Evolutionary conservation across 2,329 filamentous ascomycete species (phyloP).

Genomic region (Ceratocystis albifundus): DNA sequence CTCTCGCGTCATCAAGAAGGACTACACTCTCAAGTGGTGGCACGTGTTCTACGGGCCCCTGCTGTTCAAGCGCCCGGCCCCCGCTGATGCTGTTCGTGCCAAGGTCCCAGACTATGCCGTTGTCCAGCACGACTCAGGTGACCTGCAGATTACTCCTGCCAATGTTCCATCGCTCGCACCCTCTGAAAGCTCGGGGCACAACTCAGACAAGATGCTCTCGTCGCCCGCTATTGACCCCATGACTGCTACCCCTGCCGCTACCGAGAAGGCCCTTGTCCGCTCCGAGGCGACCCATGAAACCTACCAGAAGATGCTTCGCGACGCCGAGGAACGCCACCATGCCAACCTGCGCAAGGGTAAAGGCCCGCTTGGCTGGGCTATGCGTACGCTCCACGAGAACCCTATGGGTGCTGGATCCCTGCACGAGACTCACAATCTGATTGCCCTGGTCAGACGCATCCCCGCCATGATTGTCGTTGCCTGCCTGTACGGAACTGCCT

Average conservation of each 20-base stretch:
- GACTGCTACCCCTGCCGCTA: conserved; percentile 23
- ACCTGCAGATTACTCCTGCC: conserved; percentile 28
- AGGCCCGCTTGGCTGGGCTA: conserved; percentile 70
- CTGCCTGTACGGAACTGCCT: conserved; percentile 62
- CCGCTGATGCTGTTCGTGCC: conserved; percentile 42
- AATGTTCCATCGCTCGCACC: conserved; percentile 27
- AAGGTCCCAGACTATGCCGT: conserved; percentile 66
- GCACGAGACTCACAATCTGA: conserved; percentile 63
- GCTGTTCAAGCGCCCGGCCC: conserved; percentile 48
- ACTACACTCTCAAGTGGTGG: conserved; percentile 52
- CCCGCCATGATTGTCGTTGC: conserved; percentile 55
- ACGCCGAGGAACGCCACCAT: conserved; percentile 48
- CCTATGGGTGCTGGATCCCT: conserved; percentile 60
- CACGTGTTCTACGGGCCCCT: conserved; percentile 51
- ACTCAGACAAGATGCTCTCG: conserved; percentile 32
- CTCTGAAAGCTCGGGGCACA: conserved; percentile 39
- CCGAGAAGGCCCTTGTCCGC: conserved; percentile 36
- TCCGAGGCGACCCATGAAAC: conserved; percentile 41
- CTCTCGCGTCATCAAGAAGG: conserved; percentile 56
- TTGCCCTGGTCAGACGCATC: conserved; percentile 50
- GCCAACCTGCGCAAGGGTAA: conserved; percentile 49
- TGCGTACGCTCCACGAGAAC: conserved; percentile 65
- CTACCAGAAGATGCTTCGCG: conserved; percentile 51
- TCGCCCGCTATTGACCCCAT: conserved; percentile 28
- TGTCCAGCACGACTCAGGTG: conserved; percentile 39